phyloP scores from a whole-genome alignment of 139 green algal genomes.

The Asterochloris erici region DNA sequence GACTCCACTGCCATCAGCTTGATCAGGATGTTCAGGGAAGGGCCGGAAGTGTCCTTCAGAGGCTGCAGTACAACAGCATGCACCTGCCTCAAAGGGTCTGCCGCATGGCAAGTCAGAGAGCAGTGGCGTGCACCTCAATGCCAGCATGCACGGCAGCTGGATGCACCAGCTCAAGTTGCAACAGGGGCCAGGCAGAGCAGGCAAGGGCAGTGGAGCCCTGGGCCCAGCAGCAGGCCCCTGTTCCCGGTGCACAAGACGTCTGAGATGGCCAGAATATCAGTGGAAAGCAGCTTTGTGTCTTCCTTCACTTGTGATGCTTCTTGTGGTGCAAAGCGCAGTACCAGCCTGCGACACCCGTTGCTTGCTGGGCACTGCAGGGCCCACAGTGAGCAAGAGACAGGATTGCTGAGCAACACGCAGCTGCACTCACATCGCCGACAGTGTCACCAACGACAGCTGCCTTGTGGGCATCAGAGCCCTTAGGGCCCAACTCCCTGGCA shows the following conservation, averaged over 20 bases:
- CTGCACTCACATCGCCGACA: constrained; percentile 70
- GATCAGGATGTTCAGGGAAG: constrained; percentile 96
- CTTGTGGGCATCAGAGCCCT: constrained; percentile 97
- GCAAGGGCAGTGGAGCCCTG: too few relatives aligned
- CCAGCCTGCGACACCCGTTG: too few relatives aligned
- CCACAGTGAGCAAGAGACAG: neutral
- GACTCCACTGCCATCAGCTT: constrained; percentile 99
- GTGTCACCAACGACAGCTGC: constrained; percentile 97
- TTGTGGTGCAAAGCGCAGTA: too few relatives aligned
- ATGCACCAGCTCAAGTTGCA: neutral
- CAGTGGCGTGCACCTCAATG: neutral
- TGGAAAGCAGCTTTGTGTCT: too few relatives aligned
- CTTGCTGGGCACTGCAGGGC: neutral
- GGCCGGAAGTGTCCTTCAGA: constrained; percentile 90
- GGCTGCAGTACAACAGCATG: constrained; percentile 35
- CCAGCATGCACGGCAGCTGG: neutral
- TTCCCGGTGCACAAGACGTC: too few relatives aligned
- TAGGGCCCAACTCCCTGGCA: constrained; percentile 86
- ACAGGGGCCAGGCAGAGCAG: too few relatives aligned
- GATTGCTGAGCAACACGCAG: neutral
- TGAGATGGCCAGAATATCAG: too few relatives aligned
- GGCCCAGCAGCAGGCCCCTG: too few relatives aligned
- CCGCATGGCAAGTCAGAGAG: neutral
- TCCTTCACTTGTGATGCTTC: too few relatives aligned
- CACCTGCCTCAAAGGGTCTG: neutral